These are phyloP conservation scores for Eimeria tenella DNA, from an alignment of 169 alveolate genomes.

Conservation along the genomic window DNA sequence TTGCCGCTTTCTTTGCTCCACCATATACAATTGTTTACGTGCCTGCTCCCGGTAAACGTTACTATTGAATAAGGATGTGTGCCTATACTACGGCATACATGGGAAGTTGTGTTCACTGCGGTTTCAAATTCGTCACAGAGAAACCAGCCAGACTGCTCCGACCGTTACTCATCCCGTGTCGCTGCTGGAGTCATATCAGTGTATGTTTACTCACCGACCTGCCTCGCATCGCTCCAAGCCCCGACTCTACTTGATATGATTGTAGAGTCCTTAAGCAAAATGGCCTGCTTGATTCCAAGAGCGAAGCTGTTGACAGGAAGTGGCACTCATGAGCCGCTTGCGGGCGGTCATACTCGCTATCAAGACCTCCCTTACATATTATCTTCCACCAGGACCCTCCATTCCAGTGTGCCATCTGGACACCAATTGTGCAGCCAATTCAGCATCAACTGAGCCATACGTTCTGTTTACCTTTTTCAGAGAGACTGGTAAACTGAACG, in stretches of 20 bases:
- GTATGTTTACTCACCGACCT: no score
- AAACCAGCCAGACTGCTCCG: no score
- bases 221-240: no score
- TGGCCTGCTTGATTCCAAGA: no score
- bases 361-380: no score
- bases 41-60: not conserved
- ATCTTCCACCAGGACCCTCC: not conserved
- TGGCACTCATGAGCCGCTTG: no score
- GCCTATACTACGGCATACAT: not conserved
- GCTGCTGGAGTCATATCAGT: no score
- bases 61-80: not conserved
- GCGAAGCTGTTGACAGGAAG: no score
- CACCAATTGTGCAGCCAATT: not conserved
- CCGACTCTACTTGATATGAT: no score
- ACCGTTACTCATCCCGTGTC: no score
- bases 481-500: not conserved
- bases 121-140: not conserved
- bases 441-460: not conserved
- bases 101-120: not conserved
- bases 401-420: not conserved
- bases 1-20: not conserved
- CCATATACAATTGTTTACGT: not conserved
- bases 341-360: no score
- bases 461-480: not conserved
- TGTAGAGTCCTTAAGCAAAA: no score